Base-by-base conservation (phyloP, 148 eudicot species). In the Fagopyrum homotropicum region DNA sequence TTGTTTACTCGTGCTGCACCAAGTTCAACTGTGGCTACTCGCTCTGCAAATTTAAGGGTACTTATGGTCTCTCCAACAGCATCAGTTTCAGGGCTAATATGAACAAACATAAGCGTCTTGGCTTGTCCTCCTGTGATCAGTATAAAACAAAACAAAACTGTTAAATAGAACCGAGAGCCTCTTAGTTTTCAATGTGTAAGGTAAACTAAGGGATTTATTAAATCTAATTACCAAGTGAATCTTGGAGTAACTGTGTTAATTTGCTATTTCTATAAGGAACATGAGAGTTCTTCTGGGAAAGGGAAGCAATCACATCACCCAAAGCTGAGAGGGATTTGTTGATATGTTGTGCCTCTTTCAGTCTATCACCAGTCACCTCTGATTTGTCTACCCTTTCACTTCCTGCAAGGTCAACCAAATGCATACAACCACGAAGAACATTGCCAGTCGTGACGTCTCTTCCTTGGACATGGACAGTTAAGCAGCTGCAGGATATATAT, bases 91-190 rank as follows among this genome's bases (percentile, higher is more conserved):
- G 78, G 78, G 63, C 63, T 76, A 26, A 76, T 54, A 30, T 76
- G 78, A 69, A 76, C 78, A 69, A 76, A 76, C 78, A 76, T 76
- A 45, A 76, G 47, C 40, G 78, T 76, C 78, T 76, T 76, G 44
- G 78, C 78, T 51, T 54, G 73, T 44, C 78, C 78, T 48, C 78
- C 78, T 76, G 16, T 47, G 0, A 43, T 50, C 10, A 45, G 26
- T 35, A 76, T 2, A 4, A 6, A 22, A 49, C 22, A 6, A 49
- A 22, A 49, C 22, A 69, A 50, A 50, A 76, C 14, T 40, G 44
- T 63, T 66, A 14, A 7, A 66, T 6, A 15, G 22, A 40, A 15
- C 47, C 7, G 4, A 66, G 46, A 64, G 70, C 40, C 40, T 12
- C 2, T 14, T 66, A 14, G 9, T 40, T 46, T 9, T 15, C 71